Base-by-base conservation (phyloP, 192 early-diverging fungal genomes). In the Coemansia sp. region DNA sequence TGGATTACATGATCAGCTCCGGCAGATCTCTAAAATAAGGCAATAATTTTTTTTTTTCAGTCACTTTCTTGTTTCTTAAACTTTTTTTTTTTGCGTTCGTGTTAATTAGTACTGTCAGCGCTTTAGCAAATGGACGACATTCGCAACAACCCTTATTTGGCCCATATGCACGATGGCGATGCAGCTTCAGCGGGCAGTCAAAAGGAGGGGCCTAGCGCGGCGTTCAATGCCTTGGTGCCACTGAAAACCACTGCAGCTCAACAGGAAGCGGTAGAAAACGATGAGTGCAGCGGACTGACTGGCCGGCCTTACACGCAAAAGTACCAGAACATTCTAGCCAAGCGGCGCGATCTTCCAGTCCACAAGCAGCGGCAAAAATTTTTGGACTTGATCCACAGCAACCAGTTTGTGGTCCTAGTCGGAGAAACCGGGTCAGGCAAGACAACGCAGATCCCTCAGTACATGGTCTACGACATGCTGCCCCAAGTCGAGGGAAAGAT, bases 361-460 rank as follows among this genome's bases (percentile, higher is more conserved):
- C 91, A 97, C 82, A 90, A 92, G 65, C 95, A 99, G 76, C 89
- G 98, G 40, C 81, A 88, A 38, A 91, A 93, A 70, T 98, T 99
- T 73, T 83, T 99, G 29, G 85, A 95, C 29, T 80, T 99, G 73
- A 75, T 98, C 5, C 96, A 99, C 77, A 87, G 87, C 17, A 95
- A 96, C 85, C 98, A 97, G 78, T 92, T 93, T 70, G 77, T 99
- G 13, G 92, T 98, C 29, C 86, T 99, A 46, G 97, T 97, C 36
- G 98, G 98, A 63, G 95, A 98, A 82, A 97, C 96, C 17, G 97
- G 97, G 40, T 96, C 94, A 6, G 97, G 98, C 61, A 99, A 99
- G 72, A 99, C 98, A 1, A 99, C 98, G 15, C 98, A 99, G 83
- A 96, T 99, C 55, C 98, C 98, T 17, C 98, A 99, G 78, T 99